Conservation (phyloP, 208 protist genomes). For the Phytomonas sp. region DNA sequence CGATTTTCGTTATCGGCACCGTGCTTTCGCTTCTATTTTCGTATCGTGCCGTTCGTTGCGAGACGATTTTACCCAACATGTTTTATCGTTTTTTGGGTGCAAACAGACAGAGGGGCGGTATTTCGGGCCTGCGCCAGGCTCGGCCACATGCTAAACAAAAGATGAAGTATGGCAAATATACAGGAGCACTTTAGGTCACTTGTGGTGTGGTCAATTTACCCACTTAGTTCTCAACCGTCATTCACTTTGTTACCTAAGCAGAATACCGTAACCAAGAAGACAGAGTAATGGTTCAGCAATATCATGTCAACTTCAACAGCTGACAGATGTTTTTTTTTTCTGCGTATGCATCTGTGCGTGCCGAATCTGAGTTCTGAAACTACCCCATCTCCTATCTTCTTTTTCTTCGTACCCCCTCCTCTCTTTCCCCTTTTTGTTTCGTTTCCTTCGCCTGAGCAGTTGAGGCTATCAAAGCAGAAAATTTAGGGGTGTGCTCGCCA, state of each 20-base stretch:
- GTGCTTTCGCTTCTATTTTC: conserved; percentile 60
- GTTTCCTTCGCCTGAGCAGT: not conserved
- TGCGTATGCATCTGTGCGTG: not conserved
- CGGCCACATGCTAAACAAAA: conserved; percentile 55
- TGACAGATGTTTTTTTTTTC: not conserved
- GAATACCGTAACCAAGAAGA: not conserved
- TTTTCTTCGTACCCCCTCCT: not conserved
- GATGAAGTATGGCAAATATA: conserved; percentile 82
- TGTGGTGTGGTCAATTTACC: not conserved
- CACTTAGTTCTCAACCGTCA: not conserved
- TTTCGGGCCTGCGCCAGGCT: conserved; percentile 61
- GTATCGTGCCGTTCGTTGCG: conserved; percentile 79
- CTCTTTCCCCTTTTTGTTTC: not conserved
- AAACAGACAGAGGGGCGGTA: conserved; percentile 65
- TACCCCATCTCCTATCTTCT: not conserved
- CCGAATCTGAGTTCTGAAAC: not conserved
- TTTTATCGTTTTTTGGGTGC: conserved; percentile 81
- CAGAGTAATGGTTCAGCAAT: not conserved
- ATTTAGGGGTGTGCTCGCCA: not conserved
- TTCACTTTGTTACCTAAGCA: not conserved
- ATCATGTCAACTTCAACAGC: not conserved
- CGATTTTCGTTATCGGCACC: conserved; percentile 57
- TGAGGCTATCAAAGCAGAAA: not conserved
- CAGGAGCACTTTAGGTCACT: conserved; percentile 31
- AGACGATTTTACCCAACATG: conserved; percentile 90